These are phyloP conservation scores for Blastomyces percursus DNA, from an alignment of 2,329 filamentous ascomycete species.

Conservation along the genomic window DNA sequence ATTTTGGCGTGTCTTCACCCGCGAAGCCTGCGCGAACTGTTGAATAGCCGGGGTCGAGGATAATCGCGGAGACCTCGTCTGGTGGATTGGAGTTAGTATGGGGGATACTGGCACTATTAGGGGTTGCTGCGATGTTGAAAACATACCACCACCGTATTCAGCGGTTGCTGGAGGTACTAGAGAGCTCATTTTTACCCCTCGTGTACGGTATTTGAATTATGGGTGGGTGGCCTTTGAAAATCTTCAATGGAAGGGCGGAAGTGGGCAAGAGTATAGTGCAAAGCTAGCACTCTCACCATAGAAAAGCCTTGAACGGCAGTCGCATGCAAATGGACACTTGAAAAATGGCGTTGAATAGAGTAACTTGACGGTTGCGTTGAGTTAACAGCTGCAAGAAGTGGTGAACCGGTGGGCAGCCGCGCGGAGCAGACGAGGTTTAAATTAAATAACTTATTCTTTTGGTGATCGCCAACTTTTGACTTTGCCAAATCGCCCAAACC, in stretches of 20 bases:
- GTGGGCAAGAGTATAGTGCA: not conserved
- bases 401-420: not conserved
- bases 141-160: conserved; percentile 41
- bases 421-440: not conserved
- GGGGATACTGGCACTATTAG: not conserved
- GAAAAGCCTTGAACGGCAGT: not conserved
- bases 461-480: not conserved
- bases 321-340: not conserved
- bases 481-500: not conserved
- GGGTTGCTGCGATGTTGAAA: not conserved
- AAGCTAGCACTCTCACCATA: not conserved
- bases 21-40: conserved; percentile 90
- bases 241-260: not conserved
- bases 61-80: conserved; percentile 97
- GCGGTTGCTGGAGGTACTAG: conserved; percentile 36
- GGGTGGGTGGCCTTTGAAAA: not conserved
- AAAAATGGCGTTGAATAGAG: not conserved
- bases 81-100: conserved; percentile 12
- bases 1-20: conserved; percentile 94
- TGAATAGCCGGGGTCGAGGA: conserved; percentile 89
- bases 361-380: not conserved
- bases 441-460: too few species aligned
- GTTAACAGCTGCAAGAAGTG: not conserved
- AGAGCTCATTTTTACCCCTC: conserved; percentile 28
- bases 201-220: not conserved